Conservation (phyloP, 495 filamentous ascomycete genomes). For the Penicillium herquei region DNA sequence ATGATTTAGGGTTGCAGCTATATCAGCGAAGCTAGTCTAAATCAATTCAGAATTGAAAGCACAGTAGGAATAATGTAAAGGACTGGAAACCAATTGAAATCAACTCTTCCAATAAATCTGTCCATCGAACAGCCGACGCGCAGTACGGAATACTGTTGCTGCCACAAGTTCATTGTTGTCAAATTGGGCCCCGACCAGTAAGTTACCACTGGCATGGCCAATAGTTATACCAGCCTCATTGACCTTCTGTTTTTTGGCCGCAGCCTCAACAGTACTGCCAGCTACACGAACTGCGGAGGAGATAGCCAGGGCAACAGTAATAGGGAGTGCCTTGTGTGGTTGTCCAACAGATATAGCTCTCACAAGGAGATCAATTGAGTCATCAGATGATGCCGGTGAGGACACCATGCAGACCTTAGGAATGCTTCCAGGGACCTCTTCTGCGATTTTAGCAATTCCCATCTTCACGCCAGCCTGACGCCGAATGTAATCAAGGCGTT, state of each 20-base stretch:
- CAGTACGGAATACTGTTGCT: slow-evolving; percentile 56
- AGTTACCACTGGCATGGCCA: slow-evolving; percentile 60
- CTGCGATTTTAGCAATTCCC: slow-evolving; percentile 50
- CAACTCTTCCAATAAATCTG: slow-evolving; percentile 51
- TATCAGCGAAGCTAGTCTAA: no score
- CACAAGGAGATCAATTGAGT: slow-evolving; percentile 48
- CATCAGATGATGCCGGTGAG: slow-evolving; percentile 26
- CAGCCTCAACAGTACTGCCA: slow-evolving; percentile 41
- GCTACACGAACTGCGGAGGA: slow-evolving; percentile 49
- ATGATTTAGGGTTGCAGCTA: no score
- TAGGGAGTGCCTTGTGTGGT: slow-evolving; percentile 64
- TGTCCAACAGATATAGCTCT: slow-evolving; percentile 52
- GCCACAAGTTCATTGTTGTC: slow-evolving; percentile 34
- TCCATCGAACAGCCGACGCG: slow-evolving; percentile 55
- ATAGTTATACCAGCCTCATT: slow-evolving; percentile 47
- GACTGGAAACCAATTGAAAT: no score
- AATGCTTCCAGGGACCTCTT: slow-evolving; percentile 53
- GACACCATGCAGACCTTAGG: slow-evolving; percentile 68
- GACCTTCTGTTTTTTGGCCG: slow-evolving; percentile 15
- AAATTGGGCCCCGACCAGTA: slow-evolving; percentile 54
- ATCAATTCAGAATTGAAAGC: no score
- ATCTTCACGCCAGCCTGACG: slow-evolving; percentile 60
- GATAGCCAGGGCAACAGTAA: slow-evolving; percentile 60
- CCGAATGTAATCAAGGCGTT: slow-evolving; percentile 60
- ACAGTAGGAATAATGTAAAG: no score